Base-by-base conservation (phyloP, 768 basidiomycete genomes). In the Gautieria morchelliformis region DNA sequence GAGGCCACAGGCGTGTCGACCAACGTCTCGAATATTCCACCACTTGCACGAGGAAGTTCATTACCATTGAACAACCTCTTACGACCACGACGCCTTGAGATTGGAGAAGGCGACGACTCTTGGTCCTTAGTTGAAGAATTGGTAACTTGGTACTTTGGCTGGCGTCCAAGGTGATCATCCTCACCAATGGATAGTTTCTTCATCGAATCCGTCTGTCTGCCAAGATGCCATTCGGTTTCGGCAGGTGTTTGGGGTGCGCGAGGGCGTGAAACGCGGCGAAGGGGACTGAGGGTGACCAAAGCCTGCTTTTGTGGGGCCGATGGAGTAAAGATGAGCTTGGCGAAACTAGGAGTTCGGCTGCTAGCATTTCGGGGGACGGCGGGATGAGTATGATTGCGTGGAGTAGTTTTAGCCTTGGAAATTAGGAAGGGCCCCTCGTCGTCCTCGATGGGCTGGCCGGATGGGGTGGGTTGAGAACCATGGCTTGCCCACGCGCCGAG, bases 121-220 rank as follows among this genome's bases (percentile, higher is more conserved):
- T 7, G 24, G 5, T 52, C 51, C 24, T 52, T 52, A 2, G 10
- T n/a, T 19, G 49, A 15, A 37, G 20, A 11, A 30, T 19, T 24
- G 27, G 52, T 10, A 11, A 30, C 30, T 20, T 45, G 22, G 42
- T 24, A 15, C 30, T 48, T 46, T 30, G n/a, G 14, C 35, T 56
- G 17, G 27, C 27, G 47, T 20, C 35, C 48, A 32, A 48, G 33
- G 20, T 35, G 20, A 20, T 20, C 44, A 27, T 55, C 45, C 11
- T 54, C 85, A n/a, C 74, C 72, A 39, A 88, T 75, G 51, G 75
- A 76, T 19, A 88, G 71, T 53, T 76, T 74, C 8, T 78, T 85
- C 71, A 88, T 72, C 0, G 84, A 83, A 45, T 83, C 83, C 0
- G 84, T 81, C 56, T 87, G 83, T 8, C 73, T 72, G 59, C 68